Base-by-base conservation (phyloP, 306 rosid species). In the Lithocarpus polystachyus region DNA sequence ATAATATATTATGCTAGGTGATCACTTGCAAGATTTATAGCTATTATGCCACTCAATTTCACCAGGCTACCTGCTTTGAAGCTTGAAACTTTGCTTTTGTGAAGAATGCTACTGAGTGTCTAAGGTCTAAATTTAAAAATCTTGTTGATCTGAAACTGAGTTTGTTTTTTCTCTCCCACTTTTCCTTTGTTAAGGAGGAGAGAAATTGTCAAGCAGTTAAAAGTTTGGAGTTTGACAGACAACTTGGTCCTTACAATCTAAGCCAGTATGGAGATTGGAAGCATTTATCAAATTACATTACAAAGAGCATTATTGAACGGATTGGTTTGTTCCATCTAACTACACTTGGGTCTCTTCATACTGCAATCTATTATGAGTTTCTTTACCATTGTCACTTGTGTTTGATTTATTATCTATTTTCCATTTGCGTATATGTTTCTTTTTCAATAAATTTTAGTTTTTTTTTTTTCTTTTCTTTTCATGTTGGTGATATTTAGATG, bases 191-290 rank as follows among this genome's bases (percentile, higher is more conserved):
- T 4, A 67, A 94, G 98, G 97, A 85, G 15, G 97, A 80, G 82
- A 89, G 94, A 82, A 88, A 86, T 78, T 45, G 82, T 55, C 89
- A 75, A 79, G 98, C 94, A 72, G 90, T 92, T 74, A 92, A 77
- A 83, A 85, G 69, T 72, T 73, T 90, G 89, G 97, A 92, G 87
- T 92, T 94, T 84, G 99, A 94, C 89, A 85, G 84, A 77, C 88
- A 91, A 51, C 95, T 94, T 51, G 97, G 98, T 83, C 96, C 98
- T 29, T 92, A 92, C 87, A 88, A 89, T 88, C 88, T 92, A 40
- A 83, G 74, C 75, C 88, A 77, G 43, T 78, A 80, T 80, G 93
- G 83, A 69, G 89, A 88, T 48, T 94, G 97, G 98, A 94, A 86
- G 71, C 88, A 83, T 14, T 83, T 94, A 72, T 94, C 99, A 73